Conservation (phyloP, 768 basidiomycete species). For the Cyclocybe aegerita region DNA sequence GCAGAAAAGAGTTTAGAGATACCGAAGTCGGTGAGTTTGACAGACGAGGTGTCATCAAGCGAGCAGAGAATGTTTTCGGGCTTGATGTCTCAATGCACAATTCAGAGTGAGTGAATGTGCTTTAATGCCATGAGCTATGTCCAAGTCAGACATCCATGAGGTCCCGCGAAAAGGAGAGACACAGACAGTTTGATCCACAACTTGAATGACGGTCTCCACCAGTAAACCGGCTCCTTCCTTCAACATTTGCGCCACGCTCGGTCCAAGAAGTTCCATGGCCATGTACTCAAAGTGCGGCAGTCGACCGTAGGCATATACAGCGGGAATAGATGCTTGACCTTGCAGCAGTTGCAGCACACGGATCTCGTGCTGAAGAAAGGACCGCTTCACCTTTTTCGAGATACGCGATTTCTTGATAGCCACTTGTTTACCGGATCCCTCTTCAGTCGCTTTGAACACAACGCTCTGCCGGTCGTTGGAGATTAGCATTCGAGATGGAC, state of each 20-base stretch:
- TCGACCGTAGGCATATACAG: conserved; percentile 28
- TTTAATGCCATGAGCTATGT: conserved; percentile 25
- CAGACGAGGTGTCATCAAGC: conserved; percentile 18
- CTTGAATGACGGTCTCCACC: conserved; percentile 19
- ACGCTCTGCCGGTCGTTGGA: conserved; percentile 17
- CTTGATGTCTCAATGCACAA: conserved; percentile 37
- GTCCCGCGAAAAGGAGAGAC: not conserved
- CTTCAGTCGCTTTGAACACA: conserved; percentile 21
- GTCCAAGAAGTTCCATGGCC: conserved; percentile 30
- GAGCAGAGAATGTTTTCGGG: conserved; percentile 31
- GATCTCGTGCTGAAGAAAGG: conserved; percentile 27
- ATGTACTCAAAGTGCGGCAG: conserved; percentile 34
- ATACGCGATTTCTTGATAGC: conserved; percentile 33
- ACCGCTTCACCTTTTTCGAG: conserved; percentile 25
- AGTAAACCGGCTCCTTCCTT: conserved; percentile 12
- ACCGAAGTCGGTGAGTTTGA: conserved; percentile 32
- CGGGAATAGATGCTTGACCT: conserved; percentile 30
- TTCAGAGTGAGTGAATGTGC: conserved; percentile 28
- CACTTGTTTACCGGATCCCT: conserved; percentile 14
- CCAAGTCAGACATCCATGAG: too few relatives aligned
- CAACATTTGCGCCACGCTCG: conserved; percentile 17
- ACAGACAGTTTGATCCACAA: conserved; percentile 25
- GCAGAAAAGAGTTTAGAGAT: conserved; percentile 19
- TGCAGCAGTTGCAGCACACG: conserved; percentile 25
- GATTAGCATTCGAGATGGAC: conserved; percentile 2